These are phyloP conservation scores for Pulveroboletus sp. DNA, from an alignment of 768 basidiomycete genomes.

Conservation along the genomic window DNA sequence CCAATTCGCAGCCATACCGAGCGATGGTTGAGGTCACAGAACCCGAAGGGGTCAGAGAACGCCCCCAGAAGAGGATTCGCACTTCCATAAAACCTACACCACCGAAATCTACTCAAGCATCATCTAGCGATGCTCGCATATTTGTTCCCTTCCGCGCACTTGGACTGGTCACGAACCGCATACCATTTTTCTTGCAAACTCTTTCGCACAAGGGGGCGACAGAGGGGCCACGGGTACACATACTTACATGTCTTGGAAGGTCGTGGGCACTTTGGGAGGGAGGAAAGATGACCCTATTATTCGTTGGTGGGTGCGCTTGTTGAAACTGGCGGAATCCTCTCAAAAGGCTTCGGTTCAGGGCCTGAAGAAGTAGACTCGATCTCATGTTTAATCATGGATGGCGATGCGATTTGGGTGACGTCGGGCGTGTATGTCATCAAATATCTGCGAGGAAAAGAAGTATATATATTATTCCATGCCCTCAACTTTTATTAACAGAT, in stretches of 20 bases:
- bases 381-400: constrained; percentile 72
- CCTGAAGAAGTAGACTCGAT: constrained; percentile 77
- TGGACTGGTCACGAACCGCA: constrained; percentile 88
- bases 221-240: constrained; percentile 75
- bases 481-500: constrained; percentile 3
- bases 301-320: constrained; percentile 67
- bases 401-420: constrained; percentile 81
- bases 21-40: constrained; percentile 21
- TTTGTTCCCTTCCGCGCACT: constrained; percentile 95
- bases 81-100: constrained; percentile 2
- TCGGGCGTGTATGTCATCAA: constrained; percentile 65
- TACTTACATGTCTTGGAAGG: constrained; percentile 82
- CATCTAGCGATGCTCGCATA: constrained; percentile 35
- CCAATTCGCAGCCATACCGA: background rate
- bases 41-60: constrained; percentile 10
- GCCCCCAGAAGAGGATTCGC: constrained; percentile 24
- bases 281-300: constrained; percentile 85
- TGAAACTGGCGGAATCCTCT: background rate
- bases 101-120: constrained; percentile 4
- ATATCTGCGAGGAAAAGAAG: constrained; percentile 88
- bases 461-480: constrained; percentile 23
- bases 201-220: constrained; percentile 80
- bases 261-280: constrained; percentile 98
- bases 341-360: constrained; percentile 42
- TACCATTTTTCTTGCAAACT: constrained; percentile 85